Evolutionary conservation across 768 basidiomycete species (phyloP).

Genomic region (Flagelloscypha sp.): DNA sequence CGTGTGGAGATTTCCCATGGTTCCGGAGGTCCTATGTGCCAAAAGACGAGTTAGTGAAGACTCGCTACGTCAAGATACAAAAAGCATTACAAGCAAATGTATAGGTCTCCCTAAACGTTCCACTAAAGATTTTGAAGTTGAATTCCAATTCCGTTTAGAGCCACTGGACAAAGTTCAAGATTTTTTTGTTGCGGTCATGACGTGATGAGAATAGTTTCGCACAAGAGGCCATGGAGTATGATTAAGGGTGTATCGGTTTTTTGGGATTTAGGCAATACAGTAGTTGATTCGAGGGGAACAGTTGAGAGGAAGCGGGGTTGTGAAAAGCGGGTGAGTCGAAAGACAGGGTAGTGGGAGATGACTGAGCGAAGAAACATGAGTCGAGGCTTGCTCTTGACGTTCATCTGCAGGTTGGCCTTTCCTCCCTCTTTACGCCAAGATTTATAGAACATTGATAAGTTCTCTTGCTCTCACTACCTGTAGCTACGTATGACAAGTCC

Average conservation of each 20-base stretch:
- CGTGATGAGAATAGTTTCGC: conserved; percentile 14
- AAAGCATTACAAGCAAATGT: conserved; percentile 51
- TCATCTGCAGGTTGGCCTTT: too few species aligned
- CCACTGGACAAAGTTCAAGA: conserved; percentile 40
- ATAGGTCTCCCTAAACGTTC: conserved; percentile 56
- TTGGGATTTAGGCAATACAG: too few species aligned
- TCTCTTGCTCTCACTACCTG: too few species aligned
- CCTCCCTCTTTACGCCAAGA: too few species aligned
- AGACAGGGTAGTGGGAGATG: too few species aligned
- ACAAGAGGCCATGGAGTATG: conserved; percentile 63
- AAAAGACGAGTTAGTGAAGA: neutral
- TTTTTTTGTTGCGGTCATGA: neutral
- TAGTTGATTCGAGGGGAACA: too few species aligned
- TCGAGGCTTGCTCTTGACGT: too few species aligned
- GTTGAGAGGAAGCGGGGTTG: too few species aligned
- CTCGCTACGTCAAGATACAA: neutral
- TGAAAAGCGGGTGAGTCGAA: too few species aligned
- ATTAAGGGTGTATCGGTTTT: conserved; percentile 36
- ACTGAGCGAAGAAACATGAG: too few species aligned
- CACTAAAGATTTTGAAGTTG: conserved; percentile 70
- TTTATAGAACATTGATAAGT: too few species aligned
- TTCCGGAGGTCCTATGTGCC: conserved; percentile 75
- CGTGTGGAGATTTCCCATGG: conserved; percentile 78
- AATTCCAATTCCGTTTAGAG: conserved; percentile 85
- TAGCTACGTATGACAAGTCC: too few species aligned